Evolutionary conservation across 2,329 filamentous ascomycete genomes (phyloP), one percentile per base, ranked within the genome.

Genomic region (Alternaria viburni): DNA sequence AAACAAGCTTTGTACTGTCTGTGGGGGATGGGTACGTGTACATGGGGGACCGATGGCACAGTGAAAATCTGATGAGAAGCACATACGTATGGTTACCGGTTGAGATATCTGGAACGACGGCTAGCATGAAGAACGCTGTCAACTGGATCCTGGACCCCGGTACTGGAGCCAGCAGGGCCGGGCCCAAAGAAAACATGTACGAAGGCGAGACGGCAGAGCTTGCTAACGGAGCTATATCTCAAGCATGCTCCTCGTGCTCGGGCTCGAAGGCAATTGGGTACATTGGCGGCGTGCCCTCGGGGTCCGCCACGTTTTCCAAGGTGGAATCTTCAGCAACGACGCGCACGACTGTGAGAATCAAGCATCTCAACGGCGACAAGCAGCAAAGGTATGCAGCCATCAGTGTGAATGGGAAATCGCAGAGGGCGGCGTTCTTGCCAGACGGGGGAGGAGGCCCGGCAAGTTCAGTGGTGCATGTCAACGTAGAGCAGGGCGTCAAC

Each of bases 1-100:
- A 92, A 71, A 89, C 87, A 0, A 87, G 83, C 36, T 90, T 84
- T 68, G 82, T 91, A 21, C 82, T 90, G 19, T 76, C 79, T 5
- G 72, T 86, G 25, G 74, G 80, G 43, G 77, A 80, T 43, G 75
- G 70, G 6, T 82, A 83, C 52, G 84, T 90, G 65, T 91, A 91
- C 77, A 86, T 90, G 78, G 89, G 90, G 19, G 89, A 92, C 77
- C 86, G 90, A 21, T 91, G 90, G 89, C 77, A 86, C 0, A 84
- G 82, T 6, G 74, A 76, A n/a, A 88, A 91, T 65, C 82, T 92
- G 1, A 85, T 84, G 76, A 80, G 85, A 0, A 87, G 84, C 55
- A 89, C 88, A 0, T 91, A 91, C 69, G 79, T 91, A 44, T 91
- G 89, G 89, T 82, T 91, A 0, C 89, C 89, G 0, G 77, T 91